These are phyloP conservation scores for Clavaria fumosa DNA, from an alignment of 768 basidiomycete species.

Conservation along the genomic window DNA sequence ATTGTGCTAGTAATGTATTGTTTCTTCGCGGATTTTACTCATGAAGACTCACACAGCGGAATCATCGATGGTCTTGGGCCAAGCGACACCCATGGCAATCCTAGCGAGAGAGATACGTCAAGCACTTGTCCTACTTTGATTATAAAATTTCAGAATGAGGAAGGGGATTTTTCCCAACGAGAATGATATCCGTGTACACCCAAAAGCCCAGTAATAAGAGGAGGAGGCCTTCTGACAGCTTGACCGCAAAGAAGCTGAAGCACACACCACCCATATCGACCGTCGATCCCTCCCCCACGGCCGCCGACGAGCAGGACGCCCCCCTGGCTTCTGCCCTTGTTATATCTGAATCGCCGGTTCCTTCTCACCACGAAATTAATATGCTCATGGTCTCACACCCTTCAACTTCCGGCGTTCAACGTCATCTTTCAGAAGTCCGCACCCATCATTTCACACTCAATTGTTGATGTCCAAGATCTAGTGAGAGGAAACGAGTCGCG, in stretches of 20 bases:
- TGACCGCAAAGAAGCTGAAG: not conserved
- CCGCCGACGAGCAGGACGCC: too few relatives aligned
- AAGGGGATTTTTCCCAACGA: constrained; percentile 12
- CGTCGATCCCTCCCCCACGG: too few relatives aligned
- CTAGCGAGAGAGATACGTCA: constrained; percentile 48
- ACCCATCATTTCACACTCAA: too few relatives aligned
- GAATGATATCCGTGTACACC: not conserved
- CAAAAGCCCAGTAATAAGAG: not conserved
- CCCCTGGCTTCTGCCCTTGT: too few relatives aligned
- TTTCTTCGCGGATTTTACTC: constrained; percentile 3
- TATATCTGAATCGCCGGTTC: too few relatives aligned
- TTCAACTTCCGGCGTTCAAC: too few relatives aligned
- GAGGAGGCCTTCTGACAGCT: not conserved
- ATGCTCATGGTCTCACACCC: too few relatives aligned
- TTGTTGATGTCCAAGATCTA: too few relatives aligned
- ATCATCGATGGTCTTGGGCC: constrained; percentile 41
- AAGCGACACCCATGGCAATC: constrained; percentile 38
- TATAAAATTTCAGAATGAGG: constrained; percentile 23
- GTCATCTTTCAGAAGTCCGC: too few relatives aligned
- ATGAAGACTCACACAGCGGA: constrained; percentile 17
- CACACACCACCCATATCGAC: too few relatives aligned
- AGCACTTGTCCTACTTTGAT: constrained; percentile 28
- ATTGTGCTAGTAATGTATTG: not conserved
- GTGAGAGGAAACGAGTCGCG: too few relatives aligned
- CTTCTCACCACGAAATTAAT: too few relatives aligned